Evolutionary conservation across 106 monocot species (phyloP).

Genomic region (Platanthera guangdongensis): DNA sequence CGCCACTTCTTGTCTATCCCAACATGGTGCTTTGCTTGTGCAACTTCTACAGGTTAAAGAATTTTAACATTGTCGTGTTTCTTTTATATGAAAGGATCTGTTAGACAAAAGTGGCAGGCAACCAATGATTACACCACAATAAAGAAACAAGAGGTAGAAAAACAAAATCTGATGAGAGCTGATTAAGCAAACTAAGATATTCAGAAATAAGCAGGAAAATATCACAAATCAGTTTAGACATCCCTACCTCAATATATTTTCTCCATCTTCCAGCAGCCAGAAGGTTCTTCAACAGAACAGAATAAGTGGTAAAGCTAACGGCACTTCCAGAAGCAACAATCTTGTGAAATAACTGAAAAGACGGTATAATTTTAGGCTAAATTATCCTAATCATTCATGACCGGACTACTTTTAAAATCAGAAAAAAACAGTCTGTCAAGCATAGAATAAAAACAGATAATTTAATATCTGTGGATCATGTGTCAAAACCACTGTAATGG

Average conservation of each 20-base stretch:
- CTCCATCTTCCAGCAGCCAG: conserved; percentile 89
- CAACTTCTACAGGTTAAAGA: not conserved
- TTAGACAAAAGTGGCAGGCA: too few relatives aligned
- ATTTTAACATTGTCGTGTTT: not conserved
- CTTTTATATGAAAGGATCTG: not conserved
- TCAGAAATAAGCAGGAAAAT: not conserved
- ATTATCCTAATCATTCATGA: not conserved
- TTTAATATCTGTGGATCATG: not conserved
- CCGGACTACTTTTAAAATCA: not conserved
- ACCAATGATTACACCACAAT: too few relatives aligned
- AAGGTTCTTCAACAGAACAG: conserved; percentile 66
- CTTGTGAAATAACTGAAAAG: conserved; percentile 66
- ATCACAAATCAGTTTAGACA: not conserved
- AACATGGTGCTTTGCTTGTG: not conserved
- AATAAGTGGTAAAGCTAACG: conserved; percentile 51
- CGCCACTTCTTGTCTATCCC: too few relatives aligned
- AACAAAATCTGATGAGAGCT: not conserved
- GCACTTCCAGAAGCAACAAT: conserved; percentile 45
- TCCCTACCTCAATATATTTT: conserved; percentile 75
- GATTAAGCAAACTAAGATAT: not conserved
- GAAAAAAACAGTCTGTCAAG: not conserved
- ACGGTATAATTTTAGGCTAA: conserved; percentile 7
- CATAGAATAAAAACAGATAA: not conserved
- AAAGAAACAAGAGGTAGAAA: not conserved
- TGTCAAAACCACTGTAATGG: not conserved